Evolutionary conservation across 768 basidiomycete genomes (phyloP).

Genomic region (Auricularia heimuer): DNA sequence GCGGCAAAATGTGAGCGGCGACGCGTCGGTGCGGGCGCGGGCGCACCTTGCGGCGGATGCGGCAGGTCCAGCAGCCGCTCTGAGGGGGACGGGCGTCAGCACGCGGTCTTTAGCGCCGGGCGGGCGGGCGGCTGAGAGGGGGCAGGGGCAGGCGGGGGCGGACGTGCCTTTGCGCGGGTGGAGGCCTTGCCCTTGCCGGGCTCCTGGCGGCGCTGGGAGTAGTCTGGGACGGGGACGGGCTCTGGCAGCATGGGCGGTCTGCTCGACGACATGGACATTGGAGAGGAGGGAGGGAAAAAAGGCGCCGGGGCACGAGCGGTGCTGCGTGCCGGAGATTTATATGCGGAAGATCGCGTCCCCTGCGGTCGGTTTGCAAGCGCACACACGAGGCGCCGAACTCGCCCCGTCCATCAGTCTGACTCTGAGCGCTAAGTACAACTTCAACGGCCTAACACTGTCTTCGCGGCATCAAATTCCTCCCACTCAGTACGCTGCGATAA

Average conservation of each 20-base stretch:
- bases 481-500: background rate
- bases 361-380: background rate
- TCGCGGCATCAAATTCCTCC: background rate
- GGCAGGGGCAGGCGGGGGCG: background rate
- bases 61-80: slow-evolving; percentile 73
- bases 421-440: background rate
- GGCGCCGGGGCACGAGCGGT: background rate
- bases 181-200: slow-evolving; percentile 61
- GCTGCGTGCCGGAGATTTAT: background rate
- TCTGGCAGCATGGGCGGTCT: background rate
- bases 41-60: slow-evolving; percentile 72
- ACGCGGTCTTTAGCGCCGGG: background rate
- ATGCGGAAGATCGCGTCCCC: background rate
- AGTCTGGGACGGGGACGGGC: background rate
- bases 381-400: slow-evolving; percentile 1
- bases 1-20: slow-evolving; percentile 10
- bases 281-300: slow-evolving; percentile 6
- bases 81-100: background rate
- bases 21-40: slow-evolving; percentile 9
- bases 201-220: background rate
- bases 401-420: background rate
- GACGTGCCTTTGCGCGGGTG: slow-evolving; percentile 62
- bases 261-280: background rate
- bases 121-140: background rate
- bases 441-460: background rate